These are phyloP conservation scores for Malus hybrid DNA, from an alignment of 331 rosid species.

Conservation along the genomic window DNA sequence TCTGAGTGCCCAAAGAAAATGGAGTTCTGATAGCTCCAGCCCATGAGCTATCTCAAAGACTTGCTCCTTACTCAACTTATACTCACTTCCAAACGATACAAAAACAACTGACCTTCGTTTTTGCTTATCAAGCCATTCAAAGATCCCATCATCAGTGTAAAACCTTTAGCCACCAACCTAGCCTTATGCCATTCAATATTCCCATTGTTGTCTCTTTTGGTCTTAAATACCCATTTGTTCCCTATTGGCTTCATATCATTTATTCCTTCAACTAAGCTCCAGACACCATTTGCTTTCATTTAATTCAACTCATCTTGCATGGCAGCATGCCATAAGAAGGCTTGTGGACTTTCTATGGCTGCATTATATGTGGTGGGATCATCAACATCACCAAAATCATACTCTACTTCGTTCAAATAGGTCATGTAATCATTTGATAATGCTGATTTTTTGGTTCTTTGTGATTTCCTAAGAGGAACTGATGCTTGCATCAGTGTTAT, in stretches of 20 bases:
- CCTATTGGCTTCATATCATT: neutral
- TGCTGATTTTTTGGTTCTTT: too few species aligned
- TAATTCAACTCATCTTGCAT: neutral
- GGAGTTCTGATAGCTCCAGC: constrained; percentile 16
- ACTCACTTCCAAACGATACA: constrained; percentile 41
- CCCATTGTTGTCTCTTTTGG: neutral
- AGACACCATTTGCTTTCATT: too few species aligned
- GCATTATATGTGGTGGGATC: too few species aligned
- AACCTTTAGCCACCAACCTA: neutral
- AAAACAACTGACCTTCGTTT: constrained; percentile 24
- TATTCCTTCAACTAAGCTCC: neutral
- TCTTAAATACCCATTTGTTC: neutral
- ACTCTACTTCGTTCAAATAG: too few species aligned
- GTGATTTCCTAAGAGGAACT: too few species aligned
- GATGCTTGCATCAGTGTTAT: too few species aligned
- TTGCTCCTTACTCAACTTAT: constrained; percentile 23
- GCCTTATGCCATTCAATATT: neutral
- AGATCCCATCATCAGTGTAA: neutral
- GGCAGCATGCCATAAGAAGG: neutral
- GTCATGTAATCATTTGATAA: too few species aligned
- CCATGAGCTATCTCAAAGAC: constrained; percentile 26
- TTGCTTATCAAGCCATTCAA: constrained; percentile 37
- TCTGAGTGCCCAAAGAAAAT: constrained; percentile 2
- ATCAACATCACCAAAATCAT: too few species aligned
- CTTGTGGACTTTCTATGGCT: neutral